Evolutionary conservation across 2,329 filamentous ascomycete genomes (phyloP).

Genomic region (Cadophora luteo-olivacea): DNA sequence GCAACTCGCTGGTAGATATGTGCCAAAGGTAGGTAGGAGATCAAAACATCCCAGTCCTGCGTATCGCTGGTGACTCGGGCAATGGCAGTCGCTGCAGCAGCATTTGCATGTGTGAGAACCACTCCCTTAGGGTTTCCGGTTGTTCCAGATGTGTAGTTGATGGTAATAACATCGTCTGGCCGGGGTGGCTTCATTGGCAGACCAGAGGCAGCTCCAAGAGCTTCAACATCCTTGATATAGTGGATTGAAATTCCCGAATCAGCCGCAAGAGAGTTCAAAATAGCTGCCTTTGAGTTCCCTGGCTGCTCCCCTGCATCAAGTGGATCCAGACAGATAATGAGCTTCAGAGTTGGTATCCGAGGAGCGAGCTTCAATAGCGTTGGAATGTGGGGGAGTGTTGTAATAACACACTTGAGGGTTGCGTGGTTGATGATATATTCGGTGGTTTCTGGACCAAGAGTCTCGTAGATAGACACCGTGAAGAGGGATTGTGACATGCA

Average conservation of each 20-base stretch:
- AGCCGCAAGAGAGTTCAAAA: slow-evolving; percentile 77
- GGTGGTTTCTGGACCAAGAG: slow-evolving; percentile 86
- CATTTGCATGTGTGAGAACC: slow-evolving; percentile 80
- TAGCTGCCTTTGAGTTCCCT: slow-evolving; percentile 78
- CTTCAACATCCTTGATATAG: slow-evolving; percentile 81
- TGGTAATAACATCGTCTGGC: slow-evolving; percentile 81
- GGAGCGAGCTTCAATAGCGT: slow-evolving; percentile 79
- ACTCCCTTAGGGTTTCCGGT: slow-evolving; percentile 86
- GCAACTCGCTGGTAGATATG: slow-evolving; percentile 91
- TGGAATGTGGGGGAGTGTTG: slow-evolving; percentile 82
- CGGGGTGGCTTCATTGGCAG: slow-evolving; percentile 72
- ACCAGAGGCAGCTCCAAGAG: slow-evolving; percentile 75
- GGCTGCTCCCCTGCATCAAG: slow-evolving; percentile 79
- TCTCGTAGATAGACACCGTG: slow-evolving; percentile 95
- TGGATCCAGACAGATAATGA: slow-evolving; percentile 87
- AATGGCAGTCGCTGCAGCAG: slow-evolving; percentile 73
- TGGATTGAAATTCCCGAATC: slow-evolving; percentile 80
- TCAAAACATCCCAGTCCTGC: slow-evolving; percentile 63
- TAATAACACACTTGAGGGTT: slow-evolving; percentile 74
- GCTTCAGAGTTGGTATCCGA: slow-evolving; percentile 79
- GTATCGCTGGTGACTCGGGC: slow-evolving; percentile 62
- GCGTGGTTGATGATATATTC: slow-evolving; percentile 97
- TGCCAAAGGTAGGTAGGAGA: slow-evolving; percentile 91
- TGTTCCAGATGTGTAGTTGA: slow-evolving; percentile 90
- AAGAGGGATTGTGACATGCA: slow-evolving; percentile 87